A percentile compares a stretch with the other conserved stretches of the same genome.
phyloP scores from a whole-genome alignment of 495 filamentous ascomycete species.

The Neurospora sp. region DNA sequence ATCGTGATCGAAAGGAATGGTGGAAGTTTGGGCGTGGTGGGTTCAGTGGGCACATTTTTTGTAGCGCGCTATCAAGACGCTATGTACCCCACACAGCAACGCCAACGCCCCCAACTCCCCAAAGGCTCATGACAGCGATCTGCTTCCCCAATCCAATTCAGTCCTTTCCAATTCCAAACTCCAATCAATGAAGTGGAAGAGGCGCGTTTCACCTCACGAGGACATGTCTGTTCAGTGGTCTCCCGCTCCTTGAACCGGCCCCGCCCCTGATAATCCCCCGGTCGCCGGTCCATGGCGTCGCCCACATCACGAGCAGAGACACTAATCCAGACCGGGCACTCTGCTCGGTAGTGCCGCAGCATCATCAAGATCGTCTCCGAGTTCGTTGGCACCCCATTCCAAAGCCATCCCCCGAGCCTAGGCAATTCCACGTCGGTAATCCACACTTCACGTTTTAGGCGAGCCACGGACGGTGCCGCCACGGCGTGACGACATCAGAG shows the following conservation, averaged over 20 bases:
- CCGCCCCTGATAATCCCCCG: not conserved
- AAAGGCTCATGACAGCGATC: not conserved
- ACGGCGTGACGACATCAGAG: not conserved
- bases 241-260: not conserved
- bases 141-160: not conserved
- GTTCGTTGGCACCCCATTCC: not conserved
- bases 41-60: not conserved
- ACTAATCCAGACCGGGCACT: not conserved
- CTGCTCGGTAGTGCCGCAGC: not conserved
- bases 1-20: not conserved
- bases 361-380: not conserved
- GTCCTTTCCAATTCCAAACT: not conserved
- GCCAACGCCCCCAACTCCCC: not conserved
- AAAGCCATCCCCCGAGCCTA: not conserved
- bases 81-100: not conserved
- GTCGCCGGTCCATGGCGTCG: not conserved
- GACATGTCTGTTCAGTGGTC: not conserved
- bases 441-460: not conserved
- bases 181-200: not conserved
- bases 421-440: not conserved
- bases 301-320: not conserved
- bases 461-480: not conserved
- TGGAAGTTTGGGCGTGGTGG: not conserved
- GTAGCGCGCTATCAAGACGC: not conserved
- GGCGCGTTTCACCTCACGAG: not conserved